A percentile compares a stretch with the other conserved stretches of the same genome.
These are phyloP conservation scores for Castanospermum australe DNA, from an alignment of 306 rosid species.

Conservation along the genomic window DNA sequence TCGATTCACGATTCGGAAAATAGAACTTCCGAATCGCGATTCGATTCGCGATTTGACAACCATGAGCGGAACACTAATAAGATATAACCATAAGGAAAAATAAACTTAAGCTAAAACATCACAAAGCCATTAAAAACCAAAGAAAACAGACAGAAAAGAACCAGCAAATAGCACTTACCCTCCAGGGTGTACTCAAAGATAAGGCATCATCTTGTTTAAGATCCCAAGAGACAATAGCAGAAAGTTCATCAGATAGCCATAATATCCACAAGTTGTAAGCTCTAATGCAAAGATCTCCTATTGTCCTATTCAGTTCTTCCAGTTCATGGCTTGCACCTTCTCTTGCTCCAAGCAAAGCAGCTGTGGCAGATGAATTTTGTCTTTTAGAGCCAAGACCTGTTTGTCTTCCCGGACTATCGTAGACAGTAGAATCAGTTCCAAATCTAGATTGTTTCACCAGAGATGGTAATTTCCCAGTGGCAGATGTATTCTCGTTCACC, in stretches of 20 bases:
- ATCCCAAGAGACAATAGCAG: slow-evolving; percentile 58
- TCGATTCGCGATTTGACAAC: too few species aligned
- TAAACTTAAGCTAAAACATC: slow-evolving; percentile 4
- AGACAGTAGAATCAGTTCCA: slow-evolving; percentile 54
- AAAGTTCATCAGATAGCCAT: slow-evolving; percentile 85
- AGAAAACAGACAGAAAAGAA: not conserved
- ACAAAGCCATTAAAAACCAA: not conserved
- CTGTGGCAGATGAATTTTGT: slow-evolving; percentile 58
- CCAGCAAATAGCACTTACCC: slow-evolving; percentile 56
- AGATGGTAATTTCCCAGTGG: slow-evolving; percentile 59
- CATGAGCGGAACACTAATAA: not conserved
- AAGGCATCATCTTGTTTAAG: slow-evolving; percentile 78
- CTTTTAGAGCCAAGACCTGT: slow-evolving; percentile 45
- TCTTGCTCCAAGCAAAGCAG: slow-evolving; percentile 79
- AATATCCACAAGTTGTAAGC: slow-evolving; percentile 87
- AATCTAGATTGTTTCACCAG: slow-evolving; percentile 62
- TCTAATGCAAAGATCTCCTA: slow-evolving; percentile 80
- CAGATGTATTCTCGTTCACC: slow-evolving; percentile 57
- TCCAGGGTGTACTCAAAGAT: slow-evolving; percentile 72
- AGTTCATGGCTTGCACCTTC: slow-evolving; percentile 80
- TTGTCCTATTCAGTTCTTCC: slow-evolving; percentile 66
- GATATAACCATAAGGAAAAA: not conserved
- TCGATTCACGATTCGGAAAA: too few species aligned
- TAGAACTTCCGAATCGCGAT: too few species aligned
- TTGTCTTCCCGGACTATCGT: slow-evolving; percentile 58